A percentile compares a stretch with the other conserved stretches of the same genome.
Evolutionary conservation across 2,329 filamentous ascomycete species (phyloP).

Genomic region (Plenodomus tracheiphilus): DNA sequence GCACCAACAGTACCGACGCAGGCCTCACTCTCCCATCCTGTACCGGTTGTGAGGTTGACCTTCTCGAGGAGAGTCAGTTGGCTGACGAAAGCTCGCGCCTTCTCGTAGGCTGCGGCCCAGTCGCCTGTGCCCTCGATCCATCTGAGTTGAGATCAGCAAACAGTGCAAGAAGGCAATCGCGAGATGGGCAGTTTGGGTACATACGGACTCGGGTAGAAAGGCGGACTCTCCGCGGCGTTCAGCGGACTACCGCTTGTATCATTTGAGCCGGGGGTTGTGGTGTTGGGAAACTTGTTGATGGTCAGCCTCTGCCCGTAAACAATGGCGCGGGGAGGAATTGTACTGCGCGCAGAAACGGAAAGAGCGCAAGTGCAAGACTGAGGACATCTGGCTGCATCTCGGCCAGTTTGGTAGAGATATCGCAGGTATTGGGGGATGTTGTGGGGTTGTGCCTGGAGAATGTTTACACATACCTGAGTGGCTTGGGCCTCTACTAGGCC

Average conservation of each 20-base stretch:
- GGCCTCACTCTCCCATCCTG: constrained; percentile 63
- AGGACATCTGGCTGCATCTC: constrained; percentile 27
- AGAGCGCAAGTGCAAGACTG: constrained; percentile 29
- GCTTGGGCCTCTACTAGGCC: constrained; percentile 33
- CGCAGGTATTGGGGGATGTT: constrained; percentile 12
- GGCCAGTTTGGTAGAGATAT: constrained; percentile 22
- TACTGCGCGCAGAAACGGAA: constrained; percentile 37
- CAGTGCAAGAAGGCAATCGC: neutral
- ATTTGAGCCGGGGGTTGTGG: constrained; percentile 25
- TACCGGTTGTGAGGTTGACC: constrained; percentile 91
- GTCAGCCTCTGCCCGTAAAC: constrained; percentile 31
- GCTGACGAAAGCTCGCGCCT: constrained; percentile 78
- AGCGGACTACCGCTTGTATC: constrained; percentile 20
- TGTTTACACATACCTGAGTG: constrained; percentile 27
- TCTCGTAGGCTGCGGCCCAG: constrained; percentile 76
- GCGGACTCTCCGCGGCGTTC: constrained; percentile 55
- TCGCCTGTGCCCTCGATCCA: constrained; percentile 75
- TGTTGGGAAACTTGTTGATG: constrained; percentile 37
- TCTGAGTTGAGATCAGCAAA: constrained; percentile 16
- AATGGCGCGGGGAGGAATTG: constrained; percentile 17
- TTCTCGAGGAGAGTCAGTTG: constrained; percentile 85
- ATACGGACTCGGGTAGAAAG: constrained; percentile 77
- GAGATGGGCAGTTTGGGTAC: constrained; percentile 6
- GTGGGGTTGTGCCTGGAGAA: constrained; percentile 10
- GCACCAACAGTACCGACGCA: constrained; percentile 72